These are phyloP conservation scores for Magnaporthiopsis rhizophila DNA, from an alignment of 2,329 filamentous ascomycete species.

Conservation along the genomic window DNA sequence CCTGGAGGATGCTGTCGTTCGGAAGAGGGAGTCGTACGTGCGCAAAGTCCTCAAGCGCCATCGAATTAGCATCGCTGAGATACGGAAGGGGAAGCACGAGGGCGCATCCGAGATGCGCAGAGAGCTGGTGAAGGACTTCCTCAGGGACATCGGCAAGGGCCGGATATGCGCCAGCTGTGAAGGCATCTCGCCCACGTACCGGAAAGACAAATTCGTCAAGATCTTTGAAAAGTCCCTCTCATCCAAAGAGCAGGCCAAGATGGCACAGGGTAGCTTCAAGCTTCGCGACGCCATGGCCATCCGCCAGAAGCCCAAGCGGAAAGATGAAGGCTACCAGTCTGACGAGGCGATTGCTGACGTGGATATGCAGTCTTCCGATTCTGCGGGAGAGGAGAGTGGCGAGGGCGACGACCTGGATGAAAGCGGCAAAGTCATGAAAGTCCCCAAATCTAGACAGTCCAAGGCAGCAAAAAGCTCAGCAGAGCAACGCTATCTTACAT, in stretches of 20 bases:
- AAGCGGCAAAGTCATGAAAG: slow-evolving; percentile 51
- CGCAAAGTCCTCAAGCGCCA: slow-evolving; percentile 60
- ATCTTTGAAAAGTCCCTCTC: slow-evolving; percentile 80
- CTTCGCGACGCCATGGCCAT: slow-evolving; percentile 63
- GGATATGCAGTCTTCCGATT: slow-evolving; percentile 37
- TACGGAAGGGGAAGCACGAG: slow-evolving; percentile 67
- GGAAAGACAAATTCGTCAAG: slow-evolving; percentile 87
- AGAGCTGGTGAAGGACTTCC: slow-evolving; percentile 71
- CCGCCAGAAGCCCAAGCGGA: slow-evolving; percentile 25
- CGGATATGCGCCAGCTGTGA: slow-evolving; percentile 60
- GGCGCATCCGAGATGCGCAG: slow-evolving; percentile 70
- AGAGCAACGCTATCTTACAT: slow-evolving; percentile 68
- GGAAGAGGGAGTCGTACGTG: slow-evolving; percentile 59
- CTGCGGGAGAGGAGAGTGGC: slow-evolving; percentile 32
- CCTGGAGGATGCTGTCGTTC: slow-evolving; percentile 42
- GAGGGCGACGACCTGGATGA: slow-evolving; percentile 41
- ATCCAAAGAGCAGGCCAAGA: slow-evolving; percentile 67
- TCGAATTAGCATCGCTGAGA: slow-evolving; percentile 38
- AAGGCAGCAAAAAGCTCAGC: slow-evolving; percentile 21
- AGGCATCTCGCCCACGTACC: slow-evolving; percentile 71
- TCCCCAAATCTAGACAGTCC: slow-evolving; percentile 37
- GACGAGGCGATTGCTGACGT: slow-evolving; percentile 68
- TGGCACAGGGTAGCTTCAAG: slow-evolving; percentile 62
- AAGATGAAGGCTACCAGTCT: slow-evolving; percentile 35
- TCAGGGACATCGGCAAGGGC: slow-evolving; percentile 60